phyloP scores from a whole-genome alignment of 441 rosid species.

The Pelargonium fulgidum region DNA sequence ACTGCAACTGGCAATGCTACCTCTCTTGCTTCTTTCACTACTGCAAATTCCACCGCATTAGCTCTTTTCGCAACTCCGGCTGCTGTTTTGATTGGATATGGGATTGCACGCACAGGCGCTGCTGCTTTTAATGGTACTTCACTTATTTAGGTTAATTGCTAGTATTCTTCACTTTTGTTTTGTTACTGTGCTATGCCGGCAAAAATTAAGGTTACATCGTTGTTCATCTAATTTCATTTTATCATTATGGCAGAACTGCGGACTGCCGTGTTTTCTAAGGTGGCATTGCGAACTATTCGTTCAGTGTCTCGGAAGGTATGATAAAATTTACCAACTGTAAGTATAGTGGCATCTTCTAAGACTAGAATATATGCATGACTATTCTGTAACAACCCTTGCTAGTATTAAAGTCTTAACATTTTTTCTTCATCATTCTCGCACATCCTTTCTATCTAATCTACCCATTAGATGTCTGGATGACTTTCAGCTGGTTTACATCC shows the following conservation, averaged over 20 bases:
- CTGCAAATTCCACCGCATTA: constrained; percentile 49
- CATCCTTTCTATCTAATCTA: background rate
- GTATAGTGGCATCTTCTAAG: too few species aligned
- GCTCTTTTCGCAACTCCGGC: constrained; percentile 74
- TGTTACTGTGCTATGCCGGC: background rate
- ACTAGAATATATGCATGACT: too few species aligned
- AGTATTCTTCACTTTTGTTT: background rate
- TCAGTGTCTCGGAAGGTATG: constrained; percentile 76
- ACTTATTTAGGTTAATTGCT: too few species aligned
- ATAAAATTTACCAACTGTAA: background rate
- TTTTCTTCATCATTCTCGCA: background rate
- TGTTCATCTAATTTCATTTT: constrained; percentile 1
- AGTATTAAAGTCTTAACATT: background rate
- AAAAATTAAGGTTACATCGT: background rate
- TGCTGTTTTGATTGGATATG: constrained; percentile 77
- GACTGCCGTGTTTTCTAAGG: constrained; percentile 84
- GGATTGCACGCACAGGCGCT: constrained; percentile 73
- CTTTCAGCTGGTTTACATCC: constrained; percentile 11
- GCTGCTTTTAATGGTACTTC: constrained; percentile 86
- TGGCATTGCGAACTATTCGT: constrained; percentile 74
- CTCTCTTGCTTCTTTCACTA: constrained; percentile 40
- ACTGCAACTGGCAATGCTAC: constrained; percentile 47
- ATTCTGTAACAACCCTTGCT: background rate
- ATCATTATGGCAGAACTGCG: constrained; percentile 56
- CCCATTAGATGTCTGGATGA: constrained; percentile 10